These are phyloP conservation scores for Aspergillus versicolor DNA, from an alignment of 2,329 filamentous ascomycete species.

Conservation along the genomic window DNA sequence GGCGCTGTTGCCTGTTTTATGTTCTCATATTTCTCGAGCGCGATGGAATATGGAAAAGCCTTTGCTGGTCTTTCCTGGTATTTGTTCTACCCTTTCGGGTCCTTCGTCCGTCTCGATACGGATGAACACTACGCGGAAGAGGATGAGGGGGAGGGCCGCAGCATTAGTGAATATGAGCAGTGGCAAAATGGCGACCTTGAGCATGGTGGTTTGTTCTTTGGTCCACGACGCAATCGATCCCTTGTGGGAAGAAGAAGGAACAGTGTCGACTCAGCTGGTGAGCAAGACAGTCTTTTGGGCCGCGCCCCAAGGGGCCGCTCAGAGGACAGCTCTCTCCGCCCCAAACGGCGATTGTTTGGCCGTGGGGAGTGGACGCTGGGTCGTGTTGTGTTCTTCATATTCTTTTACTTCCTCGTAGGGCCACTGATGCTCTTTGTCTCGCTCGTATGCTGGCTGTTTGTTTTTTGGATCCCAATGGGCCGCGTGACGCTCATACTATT, in stretches of 20 bases:
- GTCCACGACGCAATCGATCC: conserved; percentile 71
- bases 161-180: conserved; percentile 97
- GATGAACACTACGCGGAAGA: conserved; percentile 94
- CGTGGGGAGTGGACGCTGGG: conserved; percentile 95
- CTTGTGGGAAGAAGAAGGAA: conserved; percentile 82
- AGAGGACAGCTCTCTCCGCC: conserved; percentile 44
- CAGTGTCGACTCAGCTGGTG: conserved; percentile 84
- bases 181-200: conserved; percentile 98
- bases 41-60: conserved; percentile 79
- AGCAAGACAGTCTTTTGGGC: conserved; percentile 86
- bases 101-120: conserved; percentile 88
- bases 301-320: conserved; percentile 55
- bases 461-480: conserved; percentile 98
- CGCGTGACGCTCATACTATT: conserved; percentile 88
- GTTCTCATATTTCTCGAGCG: conserved; percentile 76
- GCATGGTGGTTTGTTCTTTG: conserved; percentile 93
- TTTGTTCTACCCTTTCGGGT: conserved; percentile 93
- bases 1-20: conserved; percentile 77
- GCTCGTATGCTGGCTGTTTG: conserved; percentile 88
- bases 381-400: conserved; percentile 90
- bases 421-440: conserved; percentile 84
- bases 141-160: conserved; percentile 91
- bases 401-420: conserved; percentile 91
- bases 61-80: conserved; percentile 83
- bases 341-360: conserved; percentile 87